Evolutionary conservation across 2,329 filamentous ascomycete species (phyloP).

Genomic region (Aspergillus sp.): DNA sequence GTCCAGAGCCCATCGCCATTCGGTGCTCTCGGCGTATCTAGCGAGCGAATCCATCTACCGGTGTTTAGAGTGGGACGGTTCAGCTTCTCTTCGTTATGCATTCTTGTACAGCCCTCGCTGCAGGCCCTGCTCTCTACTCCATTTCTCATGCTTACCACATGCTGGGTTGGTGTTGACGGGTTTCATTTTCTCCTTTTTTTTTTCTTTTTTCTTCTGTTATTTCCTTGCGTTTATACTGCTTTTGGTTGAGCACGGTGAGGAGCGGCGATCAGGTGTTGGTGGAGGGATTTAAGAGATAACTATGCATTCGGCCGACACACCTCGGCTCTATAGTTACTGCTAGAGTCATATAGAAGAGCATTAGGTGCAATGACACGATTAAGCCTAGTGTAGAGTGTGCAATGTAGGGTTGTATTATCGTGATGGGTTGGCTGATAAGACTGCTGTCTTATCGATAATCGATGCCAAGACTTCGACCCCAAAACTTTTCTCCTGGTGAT

Average conservation of each 20-base stretch:
- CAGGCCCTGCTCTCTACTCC: constrained; percentile 50
- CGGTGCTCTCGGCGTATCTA: constrained; percentile 20
- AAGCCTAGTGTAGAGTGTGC: too few relatives aligned
- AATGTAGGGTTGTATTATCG: too few relatives aligned
- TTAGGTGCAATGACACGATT: constrained; percentile 13
- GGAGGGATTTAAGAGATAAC: constrained; percentile 3
- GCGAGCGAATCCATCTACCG: constrained; percentile 21
- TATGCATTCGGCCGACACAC: constrained; percentile 2
- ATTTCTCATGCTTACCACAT: constrained; percentile 20
- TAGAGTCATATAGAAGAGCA: constrained; percentile 2
- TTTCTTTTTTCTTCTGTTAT: constrained; percentile 5
- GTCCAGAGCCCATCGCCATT: constrained; percentile 17
- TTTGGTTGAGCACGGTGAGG: constrained; percentile 1
- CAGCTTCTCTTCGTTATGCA: constrained; percentile 14
- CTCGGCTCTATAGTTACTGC: not conserved
- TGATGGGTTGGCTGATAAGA: not conserved
- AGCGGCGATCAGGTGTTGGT: not conserved
- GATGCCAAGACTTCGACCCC: constrained; percentile 26
- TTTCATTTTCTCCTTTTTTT: constrained; percentile 6
- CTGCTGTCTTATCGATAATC: constrained; percentile 29
- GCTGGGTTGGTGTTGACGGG: constrained; percentile 14
- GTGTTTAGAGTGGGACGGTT: constrained; percentile 16
- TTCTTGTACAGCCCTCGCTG: constrained; percentile 29
- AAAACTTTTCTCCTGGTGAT: constrained; percentile 25
- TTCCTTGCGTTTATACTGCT: constrained; percentile 3